Evolutionary conservation across 116 monocot genomes (phyloP).

Genomic region (Posidonia oceanica): DNA sequence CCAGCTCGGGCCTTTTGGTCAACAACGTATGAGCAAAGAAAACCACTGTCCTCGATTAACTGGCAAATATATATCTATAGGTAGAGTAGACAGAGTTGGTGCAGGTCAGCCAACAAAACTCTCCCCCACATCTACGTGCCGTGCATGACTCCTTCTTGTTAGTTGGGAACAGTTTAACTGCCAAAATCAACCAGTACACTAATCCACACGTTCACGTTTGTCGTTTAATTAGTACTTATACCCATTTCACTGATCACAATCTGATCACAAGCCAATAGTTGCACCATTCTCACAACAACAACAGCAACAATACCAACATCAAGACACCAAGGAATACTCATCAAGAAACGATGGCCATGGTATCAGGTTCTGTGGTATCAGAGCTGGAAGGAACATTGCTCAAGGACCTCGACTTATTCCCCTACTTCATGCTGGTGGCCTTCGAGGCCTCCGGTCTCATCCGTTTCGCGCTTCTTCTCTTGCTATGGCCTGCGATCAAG

Average conservation of each 20-base stretch:
- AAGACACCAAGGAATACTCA: too few species aligned
- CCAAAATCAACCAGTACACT: neutral
- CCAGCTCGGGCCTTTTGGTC: too few species aligned
- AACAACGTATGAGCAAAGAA: too few species aligned
- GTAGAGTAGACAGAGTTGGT: slow-evolving; percentile 2
- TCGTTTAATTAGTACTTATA: too few species aligned
- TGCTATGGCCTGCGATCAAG: slow-evolving; percentile 35
- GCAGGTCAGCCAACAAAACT: slow-evolving; percentile 2
- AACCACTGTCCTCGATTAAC: too few species aligned
- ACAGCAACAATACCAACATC: too few species aligned
- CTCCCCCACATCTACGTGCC: neutral
- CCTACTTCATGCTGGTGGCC: slow-evolving; percentile 86
- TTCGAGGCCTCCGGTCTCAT: slow-evolving; percentile 73
- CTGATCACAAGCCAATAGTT: too few species aligned
- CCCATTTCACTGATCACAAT: too few species aligned
- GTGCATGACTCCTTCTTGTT: neutral
- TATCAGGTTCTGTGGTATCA: slow-evolving; percentile 16
- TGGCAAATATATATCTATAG: too few species aligned
- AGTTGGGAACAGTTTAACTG: slow-evolving; percentile 13
- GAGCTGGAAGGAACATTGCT: slow-evolving; percentile 76
- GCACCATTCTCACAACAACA: too few species aligned
- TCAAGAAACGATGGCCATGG: neutral
- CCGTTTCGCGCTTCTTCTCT: slow-evolving; percentile 29
- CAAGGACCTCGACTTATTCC: slow-evolving; percentile 42
- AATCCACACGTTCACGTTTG: too few species aligned